These are phyloP conservation scores for Globisporangium okanoganense DNA, from an alignment of 352 stramenopile genomes.

Conservation along the genomic window DNA sequence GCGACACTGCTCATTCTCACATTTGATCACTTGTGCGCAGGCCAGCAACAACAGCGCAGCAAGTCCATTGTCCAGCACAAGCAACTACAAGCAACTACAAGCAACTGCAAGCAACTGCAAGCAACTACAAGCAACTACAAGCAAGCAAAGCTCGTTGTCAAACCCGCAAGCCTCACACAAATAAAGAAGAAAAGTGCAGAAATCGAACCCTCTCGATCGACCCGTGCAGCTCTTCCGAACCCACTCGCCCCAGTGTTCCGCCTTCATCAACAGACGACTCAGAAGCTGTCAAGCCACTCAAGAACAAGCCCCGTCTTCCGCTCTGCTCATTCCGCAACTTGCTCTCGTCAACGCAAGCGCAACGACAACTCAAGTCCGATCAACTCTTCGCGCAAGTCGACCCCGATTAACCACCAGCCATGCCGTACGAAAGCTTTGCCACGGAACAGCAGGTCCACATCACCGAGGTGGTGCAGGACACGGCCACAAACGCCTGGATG, in stretches of 20 bases:
- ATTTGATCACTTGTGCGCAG: constrained; percentile 12
- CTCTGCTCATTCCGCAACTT: constrained; percentile 23
- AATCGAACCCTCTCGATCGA: constrained; percentile 6
- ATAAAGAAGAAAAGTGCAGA: constrained; percentile 10
- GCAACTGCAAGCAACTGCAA: background rate
- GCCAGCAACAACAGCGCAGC: constrained; percentile 1
- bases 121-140: constrained; percentile 4
- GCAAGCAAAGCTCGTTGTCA: background rate
- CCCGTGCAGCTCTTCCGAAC: background rate
- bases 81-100: background rate
- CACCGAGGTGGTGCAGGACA: constrained; percentile 66
- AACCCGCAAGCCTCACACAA: background rate
- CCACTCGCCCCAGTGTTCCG: background rate
- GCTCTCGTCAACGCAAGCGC: constrained; percentile 4
- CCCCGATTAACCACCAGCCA: constrained; percentile 12
- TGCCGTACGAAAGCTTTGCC: constrained; percentile 81
- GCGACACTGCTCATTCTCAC: constrained; percentile 10
- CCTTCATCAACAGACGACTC: background rate
- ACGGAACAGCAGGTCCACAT: constrained; percentile 60
- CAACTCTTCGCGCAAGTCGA: background rate
- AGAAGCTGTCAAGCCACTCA: background rate
- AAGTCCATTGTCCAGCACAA: background rate
- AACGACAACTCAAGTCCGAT: background rate
- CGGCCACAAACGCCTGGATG: constrained; percentile 59
- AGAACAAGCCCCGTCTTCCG: constrained; percentile 7